Percentiles rank a stretch among this genome's conserved stretches.
Evolutionary conservation across 2,329 filamentous ascomycete species (phyloP).

Genomic region (Fusarium nelsonii): DNA sequence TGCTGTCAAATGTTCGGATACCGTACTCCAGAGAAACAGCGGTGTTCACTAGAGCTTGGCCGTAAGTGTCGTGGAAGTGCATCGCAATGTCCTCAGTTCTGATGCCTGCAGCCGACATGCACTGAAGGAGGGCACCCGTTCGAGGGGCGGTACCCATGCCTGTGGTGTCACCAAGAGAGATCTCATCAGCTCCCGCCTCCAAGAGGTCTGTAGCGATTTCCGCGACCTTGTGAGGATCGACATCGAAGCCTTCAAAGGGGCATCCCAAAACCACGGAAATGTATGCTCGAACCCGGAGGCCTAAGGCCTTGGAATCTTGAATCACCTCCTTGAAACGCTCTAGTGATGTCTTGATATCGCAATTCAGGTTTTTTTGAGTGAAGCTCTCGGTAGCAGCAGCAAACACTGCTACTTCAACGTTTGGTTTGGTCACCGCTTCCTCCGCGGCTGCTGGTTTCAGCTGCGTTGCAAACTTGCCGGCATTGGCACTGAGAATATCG

Average conservation of each 20-base stretch:
- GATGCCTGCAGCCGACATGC: slow-evolving; percentile 75
- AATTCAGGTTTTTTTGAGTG: slow-evolving; percentile 85
- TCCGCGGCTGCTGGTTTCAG: slow-evolving; percentile 57
- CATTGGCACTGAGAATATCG: slow-evolving; percentile 65
- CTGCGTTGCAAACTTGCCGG: slow-evolving; percentile 64
- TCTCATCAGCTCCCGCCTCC: slow-evolving; percentile 90
- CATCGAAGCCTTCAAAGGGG: slow-evolving; percentile 77
- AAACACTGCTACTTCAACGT: slow-evolving; percentile 82
- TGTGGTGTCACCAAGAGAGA: slow-evolving; percentile 89
- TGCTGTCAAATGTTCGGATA: slow-evolving; percentile 82
- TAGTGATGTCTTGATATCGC: slow-evolving; percentile 79
- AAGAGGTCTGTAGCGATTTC: slow-evolving; percentile 77
- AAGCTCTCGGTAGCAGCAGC: slow-evolving; percentile 86
- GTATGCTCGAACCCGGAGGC: slow-evolving; percentile 80
- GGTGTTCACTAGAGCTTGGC: slow-evolving; percentile 85
- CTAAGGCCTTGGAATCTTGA: slow-evolving; percentile 71
- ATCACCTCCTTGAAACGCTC: slow-evolving; percentile 78
- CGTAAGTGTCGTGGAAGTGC: slow-evolving; percentile 92
- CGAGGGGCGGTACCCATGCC: slow-evolving; percentile 87
- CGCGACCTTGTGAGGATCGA: slow-evolving; percentile 72
- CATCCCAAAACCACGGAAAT: slow-evolving; percentile 86
- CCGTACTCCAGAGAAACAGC: slow-evolving; percentile 82
- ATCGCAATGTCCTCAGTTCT: slow-evolving; percentile 78
- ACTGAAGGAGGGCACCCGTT: slow-evolving; percentile 73
- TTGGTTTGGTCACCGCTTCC: slow-evolving; percentile 59